Evolutionary conservation across 228 moss, liverwort and hornwort genomes (phyloP), one percentile per base, ranked within the genome.

Genomic region (Sphagnum magellanicum): DNA sequence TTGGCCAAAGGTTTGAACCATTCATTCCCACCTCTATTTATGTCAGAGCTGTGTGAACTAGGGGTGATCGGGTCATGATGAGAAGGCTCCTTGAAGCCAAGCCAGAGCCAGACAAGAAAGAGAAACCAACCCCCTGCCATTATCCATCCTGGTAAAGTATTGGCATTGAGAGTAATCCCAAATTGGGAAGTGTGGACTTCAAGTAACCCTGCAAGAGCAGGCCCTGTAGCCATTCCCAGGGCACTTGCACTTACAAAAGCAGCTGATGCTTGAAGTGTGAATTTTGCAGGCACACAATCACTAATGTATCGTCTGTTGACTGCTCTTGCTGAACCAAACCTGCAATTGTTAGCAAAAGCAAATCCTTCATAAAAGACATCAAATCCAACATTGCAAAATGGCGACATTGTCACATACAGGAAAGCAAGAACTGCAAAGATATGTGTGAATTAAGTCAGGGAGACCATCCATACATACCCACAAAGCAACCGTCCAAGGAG

Each of bases 181-280:
- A 75, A 63, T 0, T 77, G 62, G 32, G 75, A 81, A 70, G 64
- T 79, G 59, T 87, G 61, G 49, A 90, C 90, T 52, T 82, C 81
- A 10, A 97, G 60, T 32, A 93, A 59, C 15, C 91, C 97, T 60
- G 97, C 93, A 69, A 91, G 76, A 46, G 88, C 97, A 77, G 97
- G 93, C 49, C 97, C 97, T 65, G 81, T 88, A 72, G 93, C 97
- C 93, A 93, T 97, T 16, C 93, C 97, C 63, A 97, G 72, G 61
- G 97, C 97, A 71, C 97, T 91, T 5, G 91, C 93, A 68, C 93
- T 97, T 63, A 97, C 97, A 67, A 97, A 97, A 13, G 91, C 97
- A 68, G 91, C 93, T 8, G 97, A 97, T 10, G 93, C 91, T 74
- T 90, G 83, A 11, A 97, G 49, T 53, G 90, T 83, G 70, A 73